Conservation (phyloP, 805 yeast genomes). For the Monosporozyma aerobia region DNA sequence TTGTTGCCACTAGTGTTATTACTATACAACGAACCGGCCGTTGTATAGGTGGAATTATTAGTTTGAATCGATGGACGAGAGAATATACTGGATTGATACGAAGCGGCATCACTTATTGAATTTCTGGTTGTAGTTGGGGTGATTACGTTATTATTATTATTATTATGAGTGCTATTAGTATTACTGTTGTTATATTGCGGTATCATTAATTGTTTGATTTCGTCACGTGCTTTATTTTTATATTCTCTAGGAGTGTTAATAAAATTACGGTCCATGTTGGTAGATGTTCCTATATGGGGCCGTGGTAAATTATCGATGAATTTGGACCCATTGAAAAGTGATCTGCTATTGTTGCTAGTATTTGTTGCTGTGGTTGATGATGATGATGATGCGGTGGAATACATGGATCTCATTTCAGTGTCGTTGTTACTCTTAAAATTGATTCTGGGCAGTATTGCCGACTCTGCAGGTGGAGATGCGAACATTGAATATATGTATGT, state of each 20-base stretch:
- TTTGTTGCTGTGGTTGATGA: not conserved
- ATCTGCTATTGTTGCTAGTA: not conserved
- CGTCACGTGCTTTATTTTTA: constrained; percentile 26
- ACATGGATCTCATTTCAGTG: not conserved
- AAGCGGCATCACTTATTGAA: constrained; percentile 1
- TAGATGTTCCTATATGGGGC: not conserved
- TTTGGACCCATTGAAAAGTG: not conserved
- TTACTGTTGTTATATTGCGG: too few species aligned
- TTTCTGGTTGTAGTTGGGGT: not conserved
- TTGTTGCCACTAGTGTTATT: too few species aligned
- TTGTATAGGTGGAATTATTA: not conserved
- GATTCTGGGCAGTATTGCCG: not conserved
- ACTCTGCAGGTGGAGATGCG: not conserved
- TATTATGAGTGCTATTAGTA: too few species aligned
- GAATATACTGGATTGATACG: constrained; percentile 9
- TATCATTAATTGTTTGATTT: constrained; percentile 20
- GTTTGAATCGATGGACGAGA: constrained; percentile 4
- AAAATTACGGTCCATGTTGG: constrained; percentile 7
- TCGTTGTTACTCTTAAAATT: not conserved
- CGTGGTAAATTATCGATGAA: not conserved
- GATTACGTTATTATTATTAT: not conserved
- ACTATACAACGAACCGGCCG: not conserved
- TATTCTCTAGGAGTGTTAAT: constrained; percentile 28
- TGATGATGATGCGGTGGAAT: not conserved
- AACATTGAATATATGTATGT: not conserved